Conservation (phyloP, 768 basidiomycete genomes). For the Boletus edulis region DNA sequence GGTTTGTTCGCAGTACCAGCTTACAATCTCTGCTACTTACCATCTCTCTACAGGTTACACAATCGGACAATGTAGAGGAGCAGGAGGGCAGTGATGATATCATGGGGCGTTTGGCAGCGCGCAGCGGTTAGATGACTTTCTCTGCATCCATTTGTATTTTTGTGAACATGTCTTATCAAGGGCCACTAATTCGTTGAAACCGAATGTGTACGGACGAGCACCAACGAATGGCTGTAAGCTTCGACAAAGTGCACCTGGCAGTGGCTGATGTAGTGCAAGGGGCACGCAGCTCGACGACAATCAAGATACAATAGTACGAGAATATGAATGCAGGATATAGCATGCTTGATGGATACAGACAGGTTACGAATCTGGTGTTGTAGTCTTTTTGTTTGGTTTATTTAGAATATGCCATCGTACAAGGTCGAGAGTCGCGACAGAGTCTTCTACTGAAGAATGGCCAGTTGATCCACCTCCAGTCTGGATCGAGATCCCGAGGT, state of each 20-base stretch:
- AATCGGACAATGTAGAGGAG: slow-evolving; percentile 80
- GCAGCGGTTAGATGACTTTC: slow-evolving; percentile 53
- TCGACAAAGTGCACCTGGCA: not conserved
- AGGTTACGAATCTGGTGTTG: slow-evolving; percentile 16
- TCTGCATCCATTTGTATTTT: not conserved
- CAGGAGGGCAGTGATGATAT: slow-evolving; percentile 83
- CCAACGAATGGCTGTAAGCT: not conserved
- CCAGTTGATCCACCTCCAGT: slow-evolving; percentile 69
- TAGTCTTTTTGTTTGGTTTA: slow-evolving; percentile 37
- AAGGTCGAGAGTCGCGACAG: slow-evolving; percentile 82
- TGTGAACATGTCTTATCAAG: slow-evolving; percentile 22
- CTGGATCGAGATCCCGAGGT: slow-evolving; percentile 81
- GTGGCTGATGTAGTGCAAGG: not conserved
- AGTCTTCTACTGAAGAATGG: slow-evolving; percentile 91
- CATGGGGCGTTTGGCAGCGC: slow-evolving; percentile 72
- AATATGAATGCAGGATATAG: slow-evolving; percentile 1
- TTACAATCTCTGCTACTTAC: slow-evolving; percentile 12
- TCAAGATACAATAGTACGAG: not conserved
- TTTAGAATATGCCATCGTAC: slow-evolving; percentile 81
- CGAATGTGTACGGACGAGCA: not conserved
- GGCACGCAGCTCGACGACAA: not conserved
- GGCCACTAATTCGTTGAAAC: slow-evolving; percentile 30
- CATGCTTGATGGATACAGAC: not conserved
- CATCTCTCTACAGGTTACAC: slow-evolving; percentile 59
- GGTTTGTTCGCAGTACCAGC: slow-evolving; percentile 29